Conservation (phyloP, 495 filamentous ascomycete species). For the Clohesyomyces aquaticus region DNA sequence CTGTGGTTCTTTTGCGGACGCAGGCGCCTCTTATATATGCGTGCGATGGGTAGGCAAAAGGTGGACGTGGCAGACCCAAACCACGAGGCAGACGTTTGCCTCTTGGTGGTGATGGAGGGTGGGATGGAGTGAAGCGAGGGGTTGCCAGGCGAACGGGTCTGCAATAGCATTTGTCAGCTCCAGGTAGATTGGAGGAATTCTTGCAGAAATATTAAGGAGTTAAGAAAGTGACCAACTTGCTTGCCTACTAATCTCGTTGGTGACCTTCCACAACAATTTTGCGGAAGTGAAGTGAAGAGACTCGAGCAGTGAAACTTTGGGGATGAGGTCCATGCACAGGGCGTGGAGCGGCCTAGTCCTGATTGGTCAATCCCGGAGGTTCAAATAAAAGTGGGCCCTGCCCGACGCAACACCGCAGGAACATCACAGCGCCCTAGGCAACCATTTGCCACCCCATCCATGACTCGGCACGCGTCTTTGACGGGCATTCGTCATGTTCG, state of each 20-base stretch:
- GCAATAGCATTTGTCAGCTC: slow-evolving; percentile 23
- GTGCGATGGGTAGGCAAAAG: not conserved
- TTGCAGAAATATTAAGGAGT: not conserved
- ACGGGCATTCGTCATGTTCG: not conserved
- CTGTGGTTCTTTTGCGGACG: not conserved
- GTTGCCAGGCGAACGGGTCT: slow-evolving; percentile 26
- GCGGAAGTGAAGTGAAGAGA: slow-evolving; percentile 8
- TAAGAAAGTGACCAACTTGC: not conserved
- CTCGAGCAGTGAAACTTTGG: slow-evolving; percentile 14
- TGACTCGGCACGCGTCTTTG: not conserved
- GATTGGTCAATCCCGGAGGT: not conserved
- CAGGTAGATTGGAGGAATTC: not conserved
- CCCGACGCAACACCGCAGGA: slow-evolving; percentile 3
- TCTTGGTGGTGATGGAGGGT: slow-evolving; percentile 12
- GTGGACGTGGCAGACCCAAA: not conserved
- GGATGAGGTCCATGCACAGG: not conserved
- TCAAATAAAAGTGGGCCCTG: not conserved
- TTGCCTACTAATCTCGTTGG: not conserved
- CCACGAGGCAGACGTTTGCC: slow-evolving; percentile 30
- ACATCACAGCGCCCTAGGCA: slow-evolving; percentile 8
- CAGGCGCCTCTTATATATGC: not conserved
- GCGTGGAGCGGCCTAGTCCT: not conserved
- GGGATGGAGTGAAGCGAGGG: slow-evolving; percentile 10
- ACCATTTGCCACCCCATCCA: slow-evolving; percentile 15
- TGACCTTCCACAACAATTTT: not conserved